Conservation (phyloP, 805 yeast genomes). For the Cyberlindnera euphorbiiphila region DNA sequence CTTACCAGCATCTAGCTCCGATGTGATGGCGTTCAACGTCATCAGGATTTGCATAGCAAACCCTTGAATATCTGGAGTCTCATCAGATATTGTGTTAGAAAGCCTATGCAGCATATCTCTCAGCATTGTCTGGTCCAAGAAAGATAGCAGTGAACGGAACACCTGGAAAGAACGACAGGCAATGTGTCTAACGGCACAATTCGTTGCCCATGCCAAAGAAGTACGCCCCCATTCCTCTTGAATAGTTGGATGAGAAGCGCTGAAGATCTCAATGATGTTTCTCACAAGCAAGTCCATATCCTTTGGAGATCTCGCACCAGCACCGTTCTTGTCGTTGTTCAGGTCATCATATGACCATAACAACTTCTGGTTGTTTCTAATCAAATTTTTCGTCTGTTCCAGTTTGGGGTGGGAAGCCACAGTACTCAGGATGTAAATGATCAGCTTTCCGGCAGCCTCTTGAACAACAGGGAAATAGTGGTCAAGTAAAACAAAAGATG, state of each 20-base stretch:
- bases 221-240: conserved; percentile 83
- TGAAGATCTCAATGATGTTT: conserved; percentile 55
- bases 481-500: conserved; percentile 76
- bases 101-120: conserved; percentile 91
- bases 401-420: conserved; percentile 50
- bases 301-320: conserved; percentile 83
- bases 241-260: conserved; percentile 42
- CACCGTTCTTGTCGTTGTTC: conserved; percentile 69
- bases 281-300: conserved; percentile 76
- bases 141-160: conserved; percentile 77
- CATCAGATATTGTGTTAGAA: conserved; percentile 90
- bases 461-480: conserved; percentile 83
- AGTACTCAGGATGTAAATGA: conserved; percentile 65
- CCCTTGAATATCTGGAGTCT: conserved; percentile 85
- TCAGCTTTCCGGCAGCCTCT: conserved; percentile 74
- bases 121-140: conserved; percentile 82
- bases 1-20: conserved; percentile 74
- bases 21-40: conserved; percentile 91
- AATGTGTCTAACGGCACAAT: conserved; percentile 94
- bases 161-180: conserved; percentile 96
- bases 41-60: conserved; percentile 95
- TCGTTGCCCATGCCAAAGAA: conserved; percentile 91
- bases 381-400: conserved; percentile 49
- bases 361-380: conserved; percentile 46
- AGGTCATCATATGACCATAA: conserved; percentile 89